These are phyloP conservation scores for Fusarium sp. DNA, from an alignment of 2,329 filamentous ascomycete species.

Conservation along the genomic window DNA sequence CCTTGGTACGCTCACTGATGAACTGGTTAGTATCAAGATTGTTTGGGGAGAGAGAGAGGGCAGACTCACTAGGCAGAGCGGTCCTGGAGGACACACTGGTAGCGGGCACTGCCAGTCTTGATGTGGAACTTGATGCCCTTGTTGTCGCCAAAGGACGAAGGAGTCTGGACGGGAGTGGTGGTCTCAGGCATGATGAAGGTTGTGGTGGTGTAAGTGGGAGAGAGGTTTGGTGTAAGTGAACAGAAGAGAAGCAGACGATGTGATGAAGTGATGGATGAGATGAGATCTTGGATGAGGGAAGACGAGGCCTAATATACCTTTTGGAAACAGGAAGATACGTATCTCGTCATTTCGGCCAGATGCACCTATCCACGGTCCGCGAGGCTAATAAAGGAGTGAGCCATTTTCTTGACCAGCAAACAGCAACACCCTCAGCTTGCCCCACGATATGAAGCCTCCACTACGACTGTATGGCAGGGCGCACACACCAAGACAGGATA, in stretches of 20 bases:
- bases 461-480: constrained; percentile 6
- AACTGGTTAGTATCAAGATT: constrained; percentile 25
- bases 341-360: constrained; percentile 33
- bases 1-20: constrained; percentile 55
- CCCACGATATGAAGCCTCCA: constrained; percentile 44
- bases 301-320: constrained; percentile 43
- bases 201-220: constrained; percentile 15
- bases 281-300: neutral
- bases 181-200: constrained; percentile 39
- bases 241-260: neutral
- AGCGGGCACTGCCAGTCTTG: constrained; percentile 55
- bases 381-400: constrained; percentile 44
- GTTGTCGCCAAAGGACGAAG: constrained; percentile 51
- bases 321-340: constrained; percentile 39
- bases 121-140: constrained; percentile 60
- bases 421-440: constrained; percentile 39
- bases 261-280: neutral
- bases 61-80: constrained; percentile 57
- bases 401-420: constrained; percentile 41
- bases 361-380: constrained; percentile 32
- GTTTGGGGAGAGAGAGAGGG: neutral
- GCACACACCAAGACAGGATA: constrained; percentile 30
- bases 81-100: constrained; percentile 58
- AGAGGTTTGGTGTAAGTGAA: constrained; percentile 22
- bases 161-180: constrained; percentile 26